Percentiles rank a stretch among this genome's conserved stretches.
phyloP scores from a whole-genome alignment of 1,284 basidiomycete genomes.

The Leccinum pachyderme region DNA sequence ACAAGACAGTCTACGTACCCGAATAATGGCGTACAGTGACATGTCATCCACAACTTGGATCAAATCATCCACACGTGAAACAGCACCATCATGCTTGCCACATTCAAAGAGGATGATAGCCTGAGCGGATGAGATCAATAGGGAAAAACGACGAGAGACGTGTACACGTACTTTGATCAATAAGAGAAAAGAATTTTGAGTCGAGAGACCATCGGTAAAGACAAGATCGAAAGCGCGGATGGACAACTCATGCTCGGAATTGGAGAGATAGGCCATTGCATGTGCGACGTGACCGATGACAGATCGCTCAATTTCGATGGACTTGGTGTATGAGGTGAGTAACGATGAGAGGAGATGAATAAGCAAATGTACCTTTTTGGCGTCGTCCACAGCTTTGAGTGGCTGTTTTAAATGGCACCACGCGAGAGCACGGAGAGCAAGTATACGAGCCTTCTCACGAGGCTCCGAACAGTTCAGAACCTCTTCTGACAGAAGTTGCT shows the following conservation, averaged over 20 bases:
- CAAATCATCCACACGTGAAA: conserved; percentile 1
- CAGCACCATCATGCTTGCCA: conserved; percentile 3
- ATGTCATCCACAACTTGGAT: neutral
- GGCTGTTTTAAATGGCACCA: neutral
- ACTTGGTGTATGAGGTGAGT: neutral
- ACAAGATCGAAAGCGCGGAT: conserved; percentile 1
- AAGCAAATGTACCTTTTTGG: neutral
- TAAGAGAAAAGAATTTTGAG: neutral
- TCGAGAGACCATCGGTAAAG: neutral
- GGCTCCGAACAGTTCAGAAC: neutral
- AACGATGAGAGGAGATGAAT: neutral
- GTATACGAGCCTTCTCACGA: neutral
- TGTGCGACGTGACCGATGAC: conserved; percentile 2
- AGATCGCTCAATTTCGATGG: neutral
- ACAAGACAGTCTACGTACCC: neutral
- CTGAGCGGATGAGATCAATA: neutral
- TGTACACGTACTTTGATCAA: conserved; percentile 4
- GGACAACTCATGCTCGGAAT: neutral
- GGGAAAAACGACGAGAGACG: neutral
- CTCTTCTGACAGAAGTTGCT: neutral
- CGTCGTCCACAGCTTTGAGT: neutral
- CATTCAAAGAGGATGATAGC: conserved; percentile 9
- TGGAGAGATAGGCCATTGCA: neutral
- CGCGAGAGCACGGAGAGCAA: neutral
- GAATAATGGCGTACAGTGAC: neutral